These are phyloP conservation scores for Puccinellia tenuiflora DNA, from an alignment of 176 grass and related monocot genomes.

Conservation along the genomic window DNA sequence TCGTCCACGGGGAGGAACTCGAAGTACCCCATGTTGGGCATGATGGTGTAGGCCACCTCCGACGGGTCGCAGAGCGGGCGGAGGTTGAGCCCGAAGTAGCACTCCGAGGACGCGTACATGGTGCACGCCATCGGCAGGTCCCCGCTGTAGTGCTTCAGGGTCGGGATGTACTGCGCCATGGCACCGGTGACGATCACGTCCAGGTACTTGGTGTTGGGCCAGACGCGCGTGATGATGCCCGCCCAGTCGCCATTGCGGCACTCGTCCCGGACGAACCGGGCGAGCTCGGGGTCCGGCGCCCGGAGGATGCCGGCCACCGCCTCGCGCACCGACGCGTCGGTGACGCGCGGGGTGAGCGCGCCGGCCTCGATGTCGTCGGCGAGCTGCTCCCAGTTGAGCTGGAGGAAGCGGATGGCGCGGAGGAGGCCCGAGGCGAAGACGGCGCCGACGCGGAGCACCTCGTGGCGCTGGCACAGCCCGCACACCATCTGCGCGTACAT, in stretches of 20 bases:
- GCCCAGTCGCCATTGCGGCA: slow-evolving; percentile 71
- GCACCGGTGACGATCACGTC: slow-evolving; percentile 96
- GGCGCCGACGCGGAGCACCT: slow-evolving; percentile 92
- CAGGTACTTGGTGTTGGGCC: slow-evolving; percentile 93
- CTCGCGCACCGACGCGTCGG: slow-evolving; percentile 63
- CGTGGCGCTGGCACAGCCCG: slow-evolving; percentile 74
- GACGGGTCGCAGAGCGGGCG: slow-evolving; percentile 77
- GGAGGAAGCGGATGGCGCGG: slow-evolving; percentile 92
- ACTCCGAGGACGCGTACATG: slow-evolving; percentile 96
- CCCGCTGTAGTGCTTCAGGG: slow-evolving; percentile 77
- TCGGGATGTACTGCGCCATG: slow-evolving; percentile 96
- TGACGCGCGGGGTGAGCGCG: slow-evolving; percentile 47
- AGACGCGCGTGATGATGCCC: slow-evolving; percentile 72
- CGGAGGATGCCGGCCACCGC: slow-evolving; percentile 56
- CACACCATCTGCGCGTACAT: slow-evolving; percentile 99
- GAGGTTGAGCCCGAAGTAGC: slow-evolving; percentile 93
- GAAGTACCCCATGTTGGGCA: slow-evolving; percentile 99
- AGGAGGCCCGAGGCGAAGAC: slow-evolving; percentile 94
- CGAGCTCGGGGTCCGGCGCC: slow-evolving; percentile 57
- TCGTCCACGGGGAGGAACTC: slow-evolving; percentile 75
- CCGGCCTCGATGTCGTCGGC: slow-evolving; percentile 57
- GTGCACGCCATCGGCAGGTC: slow-evolving; percentile 90
- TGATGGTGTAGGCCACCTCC: slow-evolving; percentile 95
- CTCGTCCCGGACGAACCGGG: slow-evolving; percentile 49
- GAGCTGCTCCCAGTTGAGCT: slow-evolving; percentile 87